phyloP scores from a whole-genome alignment of 352 stramenopile genomes.

The Phytophthora fragariaefolia region DNA sequence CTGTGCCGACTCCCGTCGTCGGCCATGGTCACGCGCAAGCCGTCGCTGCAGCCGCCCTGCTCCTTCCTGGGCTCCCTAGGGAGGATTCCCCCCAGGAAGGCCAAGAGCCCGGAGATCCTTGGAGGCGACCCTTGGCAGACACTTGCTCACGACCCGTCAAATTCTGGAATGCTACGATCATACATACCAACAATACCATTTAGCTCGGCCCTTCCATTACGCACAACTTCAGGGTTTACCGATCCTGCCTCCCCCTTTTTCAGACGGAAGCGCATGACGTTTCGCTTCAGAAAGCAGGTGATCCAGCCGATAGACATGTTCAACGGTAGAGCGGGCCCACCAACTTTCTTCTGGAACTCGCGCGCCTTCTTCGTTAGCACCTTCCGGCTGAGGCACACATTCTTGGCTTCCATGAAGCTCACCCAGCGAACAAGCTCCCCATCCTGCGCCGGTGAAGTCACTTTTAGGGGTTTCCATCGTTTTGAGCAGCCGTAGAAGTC shows the following conservation, averaged over 20 bases:
- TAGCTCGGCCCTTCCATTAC: not conserved
- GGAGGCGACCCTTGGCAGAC: no score
- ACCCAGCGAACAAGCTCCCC: not conserved
- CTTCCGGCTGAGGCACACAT: not conserved
- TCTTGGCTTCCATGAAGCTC: not conserved
- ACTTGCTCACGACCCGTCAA: no score
- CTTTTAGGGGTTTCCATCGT: not conserved
- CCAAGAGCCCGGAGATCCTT: no score
- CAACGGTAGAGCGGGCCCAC: not conserved
- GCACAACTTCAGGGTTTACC: not conserved
- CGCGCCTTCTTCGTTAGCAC: not conserved
- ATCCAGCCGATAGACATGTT: not conserved
- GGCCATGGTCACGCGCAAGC: no score
- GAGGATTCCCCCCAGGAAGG: no score
- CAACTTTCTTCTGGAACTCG: not conserved
- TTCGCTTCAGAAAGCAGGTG: not conserved
- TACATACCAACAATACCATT: not conserved
- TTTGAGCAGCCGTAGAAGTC: not conserved
- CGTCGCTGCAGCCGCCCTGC: no score
- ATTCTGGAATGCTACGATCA: no score
- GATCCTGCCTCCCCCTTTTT: not conserved
- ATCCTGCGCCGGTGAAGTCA: not conserved
- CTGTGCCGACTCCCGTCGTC: no score
- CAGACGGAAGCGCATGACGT: not conserved
- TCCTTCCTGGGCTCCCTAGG: no score